Evolutionary conservation across 257 asterid species (phyloP).

Genomic region (Anisodus acutangulus): DNA sequence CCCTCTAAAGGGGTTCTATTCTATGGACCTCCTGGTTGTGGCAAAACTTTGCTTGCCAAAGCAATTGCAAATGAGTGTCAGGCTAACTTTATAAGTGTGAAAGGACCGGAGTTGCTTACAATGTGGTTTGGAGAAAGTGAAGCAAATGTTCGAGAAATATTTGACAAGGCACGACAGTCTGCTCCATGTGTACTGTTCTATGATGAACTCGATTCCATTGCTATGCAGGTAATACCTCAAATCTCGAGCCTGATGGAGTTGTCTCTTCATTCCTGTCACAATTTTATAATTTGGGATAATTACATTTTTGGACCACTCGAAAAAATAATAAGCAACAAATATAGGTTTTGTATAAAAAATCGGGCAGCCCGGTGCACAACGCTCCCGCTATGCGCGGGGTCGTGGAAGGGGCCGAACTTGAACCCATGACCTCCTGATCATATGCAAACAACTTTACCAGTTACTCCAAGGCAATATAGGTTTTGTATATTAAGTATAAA

Average conservation of each 20-base stretch:
- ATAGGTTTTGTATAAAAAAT: too few relatives aligned
- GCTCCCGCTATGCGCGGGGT: too few relatives aligned
- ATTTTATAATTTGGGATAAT: background rate
- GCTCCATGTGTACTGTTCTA: conserved; percentile 95
- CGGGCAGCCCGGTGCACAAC: too few relatives aligned
- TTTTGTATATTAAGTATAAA: too few relatives aligned
- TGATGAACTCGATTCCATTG: conserved; percentile 91
- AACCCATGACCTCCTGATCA: too few relatives aligned
- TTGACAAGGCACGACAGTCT: conserved; percentile 88
- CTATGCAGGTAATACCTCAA: conserved; percentile 70
- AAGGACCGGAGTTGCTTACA: conserved; percentile 92
- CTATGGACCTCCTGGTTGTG: conserved; percentile 95
- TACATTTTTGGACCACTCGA: too few relatives aligned
- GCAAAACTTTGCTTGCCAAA: conserved; percentile 86
- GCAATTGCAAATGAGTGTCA: conserved; percentile 96
- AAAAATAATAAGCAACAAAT: too few relatives aligned
- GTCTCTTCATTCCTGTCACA: background rate
- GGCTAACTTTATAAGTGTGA: conserved; percentile 86
- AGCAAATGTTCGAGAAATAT: conserved; percentile 89
- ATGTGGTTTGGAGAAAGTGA: conserved; percentile 99
- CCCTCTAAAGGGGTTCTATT: conserved; percentile 95
- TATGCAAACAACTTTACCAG: too few relatives aligned
- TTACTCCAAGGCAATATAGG: too few relatives aligned
- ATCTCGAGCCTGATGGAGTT: background rate
- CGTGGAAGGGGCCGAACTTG: too few relatives aligned